phyloP scores from a whole-genome alignment of 2,329 filamentous ascomycete species.

The Apiospora hydei region DNA sequence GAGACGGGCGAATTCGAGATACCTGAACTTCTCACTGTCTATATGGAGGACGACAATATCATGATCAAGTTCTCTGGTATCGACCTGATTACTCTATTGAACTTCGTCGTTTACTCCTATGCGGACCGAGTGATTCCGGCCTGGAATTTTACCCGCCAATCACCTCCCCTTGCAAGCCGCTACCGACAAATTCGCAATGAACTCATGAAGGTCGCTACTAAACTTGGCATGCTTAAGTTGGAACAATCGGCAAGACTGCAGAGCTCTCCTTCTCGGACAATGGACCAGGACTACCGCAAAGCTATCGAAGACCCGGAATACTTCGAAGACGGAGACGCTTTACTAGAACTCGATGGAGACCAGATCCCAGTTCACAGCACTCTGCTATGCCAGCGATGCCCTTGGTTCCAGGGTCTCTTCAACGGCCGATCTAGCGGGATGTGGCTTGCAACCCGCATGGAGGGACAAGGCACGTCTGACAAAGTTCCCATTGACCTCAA shows the following conservation, averaged over 20 bases:
- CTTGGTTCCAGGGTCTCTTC: constrained; percentile 92
- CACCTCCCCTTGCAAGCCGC: constrained; percentile 69
- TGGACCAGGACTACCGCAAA: constrained; percentile 73
- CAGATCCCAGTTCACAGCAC: constrained; percentile 78
- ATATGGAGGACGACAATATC: constrained; percentile 56
- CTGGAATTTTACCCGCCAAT: constrained; percentile 80
- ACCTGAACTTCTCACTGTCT: constrained; percentile 67
- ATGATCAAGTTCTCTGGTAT: constrained; percentile 72
- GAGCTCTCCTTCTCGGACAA: constrained; percentile 65
- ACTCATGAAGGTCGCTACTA: constrained; percentile 83
- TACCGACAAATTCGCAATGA: constrained; percentile 84
- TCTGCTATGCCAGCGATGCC: constrained; percentile 82
- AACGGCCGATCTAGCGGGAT: constrained; percentile 83
- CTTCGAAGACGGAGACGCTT: constrained; percentile 80
- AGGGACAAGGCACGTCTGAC: constrained; percentile 44
- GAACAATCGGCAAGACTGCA: constrained; percentile 82
- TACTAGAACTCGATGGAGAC: constrained; percentile 80
- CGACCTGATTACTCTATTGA: constrained; percentile 81
- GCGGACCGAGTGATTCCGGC: constrained; percentile 81
- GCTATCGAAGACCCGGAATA: constrained; percentile 75
- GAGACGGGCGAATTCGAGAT: constrained; percentile 61
- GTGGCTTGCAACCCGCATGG: constrained; percentile 80
- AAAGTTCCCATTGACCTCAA: constrained; percentile 74
- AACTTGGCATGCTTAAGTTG: constrained; percentile 73
- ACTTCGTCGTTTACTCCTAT: constrained; percentile 82